Evolutionary conservation across 139 green algal species (phyloP).

Genomic region (Picochlorum sp.): DNA sequence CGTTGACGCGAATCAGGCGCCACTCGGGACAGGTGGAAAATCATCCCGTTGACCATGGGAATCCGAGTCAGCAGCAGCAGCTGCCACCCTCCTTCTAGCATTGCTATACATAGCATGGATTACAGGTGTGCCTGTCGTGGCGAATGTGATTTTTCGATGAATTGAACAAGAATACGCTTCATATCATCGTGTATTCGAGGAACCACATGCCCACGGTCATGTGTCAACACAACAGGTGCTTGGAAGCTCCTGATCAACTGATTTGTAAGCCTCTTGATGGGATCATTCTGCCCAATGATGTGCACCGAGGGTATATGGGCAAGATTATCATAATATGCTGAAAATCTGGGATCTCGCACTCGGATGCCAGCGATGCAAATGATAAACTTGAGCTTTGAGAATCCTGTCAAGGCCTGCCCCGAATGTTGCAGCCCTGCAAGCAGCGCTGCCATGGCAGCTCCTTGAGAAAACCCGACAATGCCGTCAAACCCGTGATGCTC

Average conservation of each 20-base stretch:
- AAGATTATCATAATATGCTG: slow-evolving; percentile 31
- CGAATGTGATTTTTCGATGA: neutral
- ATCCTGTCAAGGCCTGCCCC: slow-evolving; percentile 12
- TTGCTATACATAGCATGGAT: too few species aligned
- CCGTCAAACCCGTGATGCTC: slow-evolving; percentile 49
- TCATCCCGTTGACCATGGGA: too few species aligned
- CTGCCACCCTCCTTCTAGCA: too few species aligned
- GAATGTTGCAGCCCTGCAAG: slow-evolving; percentile 26
- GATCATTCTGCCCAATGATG: slow-evolving; percentile 42
- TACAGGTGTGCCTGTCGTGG: neutral
- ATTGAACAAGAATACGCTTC: neutral
- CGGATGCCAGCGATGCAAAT: slow-evolving; percentile 43
- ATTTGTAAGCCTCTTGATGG: slow-evolving; percentile 27
- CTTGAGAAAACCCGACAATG: slow-evolving; percentile 28
- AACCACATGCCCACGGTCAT: slow-evolving; percentile 43
- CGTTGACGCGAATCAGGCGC: too few species aligned
- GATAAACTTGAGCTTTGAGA: slow-evolving; percentile 35
- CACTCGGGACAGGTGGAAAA: too few species aligned
- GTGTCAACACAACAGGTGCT: slow-evolving; percentile 11
- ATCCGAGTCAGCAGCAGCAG: too few species aligned
- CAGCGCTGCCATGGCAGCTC: slow-evolving; percentile 25
- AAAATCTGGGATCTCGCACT: slow-evolving; percentile 23
- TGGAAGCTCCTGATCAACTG: slow-evolving; percentile 15
- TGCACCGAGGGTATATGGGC: slow-evolving; percentile 34
- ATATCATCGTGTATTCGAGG: slow-evolving; percentile 11